phyloP scores from a whole-genome alignment of 164 flowering plant genomes.

The Magnolia officinalis region DNA sequence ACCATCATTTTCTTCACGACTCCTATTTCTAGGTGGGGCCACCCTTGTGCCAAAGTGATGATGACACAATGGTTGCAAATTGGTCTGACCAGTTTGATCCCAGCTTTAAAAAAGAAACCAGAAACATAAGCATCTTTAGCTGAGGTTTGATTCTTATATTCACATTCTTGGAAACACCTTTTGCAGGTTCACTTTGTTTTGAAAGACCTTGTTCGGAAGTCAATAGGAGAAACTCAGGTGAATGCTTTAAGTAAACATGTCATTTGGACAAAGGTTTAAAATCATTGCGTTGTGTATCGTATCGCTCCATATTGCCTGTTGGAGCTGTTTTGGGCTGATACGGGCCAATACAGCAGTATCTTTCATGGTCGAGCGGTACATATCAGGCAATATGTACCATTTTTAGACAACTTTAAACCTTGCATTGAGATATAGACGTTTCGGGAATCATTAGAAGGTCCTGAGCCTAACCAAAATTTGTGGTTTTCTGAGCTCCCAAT shows the following conservation, averaged over 20 bases:
- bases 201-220: constrained; percentile 55
- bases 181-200: constrained; percentile 50
- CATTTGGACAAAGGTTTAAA: too few species aligned
- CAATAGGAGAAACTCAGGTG: constrained; percentile 52
- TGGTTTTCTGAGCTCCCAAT: background rate
- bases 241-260: too few species aligned
- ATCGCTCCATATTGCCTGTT: too few species aligned
- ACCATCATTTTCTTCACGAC: background rate
- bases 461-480: background rate
- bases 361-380: too few species aligned
- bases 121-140: background rate
- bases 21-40: background rate
- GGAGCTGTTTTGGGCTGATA: too few species aligned
- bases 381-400: too few species aligned
- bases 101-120: background rate
- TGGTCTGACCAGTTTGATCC: background rate
- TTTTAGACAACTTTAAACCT: too few species aligned
- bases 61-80: background rate
- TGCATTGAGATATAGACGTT: too few species aligned
- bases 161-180: background rate
- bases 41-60: background rate
- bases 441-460: too few species aligned
- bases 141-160: background rate
- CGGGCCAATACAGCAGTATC: too few species aligned
- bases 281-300: too few species aligned